Evolutionary conservation across 176 grass and related monocot genomes (phyloP), one percentile per base, ranked within the genome.

Genomic region (Elaeis guineensis): DNA sequence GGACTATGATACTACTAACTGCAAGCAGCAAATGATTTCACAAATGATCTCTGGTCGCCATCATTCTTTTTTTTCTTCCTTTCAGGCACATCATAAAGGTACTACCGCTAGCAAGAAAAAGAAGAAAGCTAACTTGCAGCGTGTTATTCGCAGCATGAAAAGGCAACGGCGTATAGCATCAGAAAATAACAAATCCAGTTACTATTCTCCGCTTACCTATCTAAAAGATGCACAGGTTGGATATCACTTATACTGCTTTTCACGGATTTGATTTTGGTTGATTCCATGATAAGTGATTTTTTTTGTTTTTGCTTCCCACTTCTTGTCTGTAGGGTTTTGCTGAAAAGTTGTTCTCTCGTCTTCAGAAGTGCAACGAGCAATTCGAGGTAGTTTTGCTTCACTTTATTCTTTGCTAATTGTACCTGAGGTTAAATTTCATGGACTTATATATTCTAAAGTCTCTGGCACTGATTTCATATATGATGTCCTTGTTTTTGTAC

Each of bases 121-220:
- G 74, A 97, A 97, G 87, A 87, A 91, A 59, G 87, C 92, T 61
- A 97, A 97, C 80, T 80, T 97, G 54, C 76, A 97, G 66, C 80
- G 87, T 25, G 84, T 80, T 15, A 52, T 97, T 26, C 86, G 92
- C 61, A 97, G 84, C 74, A 88, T 97, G 80, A 97, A 97, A 84
- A 97, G 72, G 63, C 92, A 89, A 44, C 87, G 91, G 61, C 62
- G 76, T 16, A 85, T 91, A 77, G 72, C 91, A 69, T 67, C 63
- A 25, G 80, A 82, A 15, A 72, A 79, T 16, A 73, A 64, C 28
- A 72, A 74, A 50, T 88, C 92, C 61, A 85, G 63, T 75, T 97
- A 83, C 56, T 97, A 97, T 78, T 88, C 87, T 59, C 87, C 87
- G 8, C 80, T 97, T 25, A 68, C 87, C 0, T 82, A 91, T 84